phyloP scores from a whole-genome alignment of 2,329 filamentous ascomycete species.

The Tolypocladium pustulatum region DNA sequence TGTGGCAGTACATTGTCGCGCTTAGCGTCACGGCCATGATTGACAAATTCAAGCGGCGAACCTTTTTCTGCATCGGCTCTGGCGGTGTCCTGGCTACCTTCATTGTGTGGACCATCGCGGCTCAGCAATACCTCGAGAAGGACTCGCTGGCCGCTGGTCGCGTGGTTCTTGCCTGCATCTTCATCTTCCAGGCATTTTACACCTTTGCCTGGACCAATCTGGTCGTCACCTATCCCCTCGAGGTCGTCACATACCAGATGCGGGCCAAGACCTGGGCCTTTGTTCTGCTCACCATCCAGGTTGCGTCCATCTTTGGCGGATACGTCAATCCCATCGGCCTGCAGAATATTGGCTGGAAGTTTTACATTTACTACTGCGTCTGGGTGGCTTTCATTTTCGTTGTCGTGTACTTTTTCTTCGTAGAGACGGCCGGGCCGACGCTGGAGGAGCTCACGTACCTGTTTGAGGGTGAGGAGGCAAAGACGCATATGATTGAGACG shows the following conservation, averaged over 20 bases:
- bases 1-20: constrained; percentile 32
- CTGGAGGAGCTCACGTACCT: constrained; percentile 23
- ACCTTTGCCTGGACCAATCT: constrained; percentile 32
- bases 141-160: constrained; percentile 19
- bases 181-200: constrained; percentile 30
- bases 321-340: constrained; percentile 29
- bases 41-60: constrained; percentile 24
- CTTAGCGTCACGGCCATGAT: constrained; percentile 24
- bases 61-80: constrained; percentile 27
- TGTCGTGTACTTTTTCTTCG: constrained; percentile 28
- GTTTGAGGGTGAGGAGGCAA: constrained; percentile 17
- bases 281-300: constrained; percentile 27
- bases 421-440: constrained; percentile 25
- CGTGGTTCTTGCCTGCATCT: constrained; percentile 29
- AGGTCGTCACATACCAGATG: constrained; percentile 30
- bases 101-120: constrained; percentile 27
- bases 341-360: constrained; percentile 26
- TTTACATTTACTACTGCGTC: constrained; percentile 30
- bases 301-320: constrained; percentile 24
- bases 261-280: constrained; percentile 30
- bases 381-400: constrained; percentile 26
- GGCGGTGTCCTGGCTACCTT: constrained; percentile 27
- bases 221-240: constrained; percentile 31
- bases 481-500: constrained; percentile 13
- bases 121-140: constrained; percentile 24